phyloP scores from a whole-genome alignment of 371 early-diverging fungal genomes.

The Dichotomocladium elegans region DNA sequence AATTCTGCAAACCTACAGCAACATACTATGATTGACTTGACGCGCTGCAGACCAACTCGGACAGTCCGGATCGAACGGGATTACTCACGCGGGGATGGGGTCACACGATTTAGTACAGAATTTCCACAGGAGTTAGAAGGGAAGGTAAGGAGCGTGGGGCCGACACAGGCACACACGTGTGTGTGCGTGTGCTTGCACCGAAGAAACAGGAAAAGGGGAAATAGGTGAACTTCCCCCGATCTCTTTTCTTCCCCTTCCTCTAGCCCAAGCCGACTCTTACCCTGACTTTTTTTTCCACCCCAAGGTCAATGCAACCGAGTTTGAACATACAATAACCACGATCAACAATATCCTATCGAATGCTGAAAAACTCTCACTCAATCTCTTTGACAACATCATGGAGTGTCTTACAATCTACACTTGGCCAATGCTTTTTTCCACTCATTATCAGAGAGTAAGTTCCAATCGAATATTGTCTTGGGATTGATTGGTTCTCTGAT shows the following conservation, averaged over 20 bases:
- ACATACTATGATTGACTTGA: background rate
- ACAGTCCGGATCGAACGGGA: conserved; percentile 40
- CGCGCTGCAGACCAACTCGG: background rate
- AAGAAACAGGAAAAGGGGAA: background rate
- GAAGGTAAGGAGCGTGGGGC: conserved; percentile 20
- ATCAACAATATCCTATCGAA: conserved; percentile 35
- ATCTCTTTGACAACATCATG: conserved; percentile 42
- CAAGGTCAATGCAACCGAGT: background rate
- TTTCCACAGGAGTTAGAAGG: conserved; percentile 36
- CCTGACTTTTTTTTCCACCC: too few relatives aligned
- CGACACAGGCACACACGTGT: too few relatives aligned
- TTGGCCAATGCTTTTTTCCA: conserved; percentile 43
- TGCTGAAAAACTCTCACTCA: conserved; percentile 42
- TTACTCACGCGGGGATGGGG: conserved; percentile 46
- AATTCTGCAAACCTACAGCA: background rate
- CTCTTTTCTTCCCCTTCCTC: too few relatives aligned
- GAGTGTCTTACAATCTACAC: conserved; percentile 44
- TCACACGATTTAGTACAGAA: conserved; percentile 39
- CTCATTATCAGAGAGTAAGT: conserved; percentile 45
- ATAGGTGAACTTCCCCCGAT: too few relatives aligned
- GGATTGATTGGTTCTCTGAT: background rate
- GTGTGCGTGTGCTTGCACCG: background rate
- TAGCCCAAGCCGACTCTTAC: too few relatives aligned
- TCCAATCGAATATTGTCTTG: conserved; percentile 33
- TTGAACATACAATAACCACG: conserved; percentile 36